Conservation (phyloP, 495 filamentous ascomycete genomes). For the Penicillium tannophilum region DNA sequence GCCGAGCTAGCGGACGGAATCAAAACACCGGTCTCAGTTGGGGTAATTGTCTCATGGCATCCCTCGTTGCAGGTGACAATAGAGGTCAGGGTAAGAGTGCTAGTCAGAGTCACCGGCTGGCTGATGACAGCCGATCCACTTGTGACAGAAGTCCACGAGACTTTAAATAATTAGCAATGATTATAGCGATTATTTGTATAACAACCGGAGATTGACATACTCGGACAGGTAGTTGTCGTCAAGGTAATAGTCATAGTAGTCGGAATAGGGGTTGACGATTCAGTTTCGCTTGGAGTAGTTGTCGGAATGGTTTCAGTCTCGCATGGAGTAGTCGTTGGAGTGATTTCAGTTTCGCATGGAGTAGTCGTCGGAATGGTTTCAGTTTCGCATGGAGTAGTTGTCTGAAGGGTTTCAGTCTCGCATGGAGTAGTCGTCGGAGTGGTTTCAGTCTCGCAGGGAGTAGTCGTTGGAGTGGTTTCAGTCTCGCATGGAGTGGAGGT, state of each 20-base stretch:
- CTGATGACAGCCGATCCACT: conserved; percentile 30
- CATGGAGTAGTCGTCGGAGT: conserved; percentile 6
- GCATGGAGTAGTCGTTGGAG: conserved; percentile 6
- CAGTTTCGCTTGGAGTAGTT: conserved; percentile 16
- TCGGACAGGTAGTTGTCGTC: conserved; percentile 29
- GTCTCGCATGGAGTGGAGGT: conserved; percentile 13
- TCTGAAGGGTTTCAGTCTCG: conserved; percentile 1
- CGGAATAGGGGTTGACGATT: conserved; percentile 1
- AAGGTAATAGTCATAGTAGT: conserved; percentile 23
- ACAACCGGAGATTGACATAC: conserved; percentile 12
- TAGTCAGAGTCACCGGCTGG: conserved; percentile 30
- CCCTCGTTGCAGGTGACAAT: conserved; percentile 24
- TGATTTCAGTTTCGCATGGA: conserved; percentile 15
- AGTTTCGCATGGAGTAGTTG: conserved; percentile 13
- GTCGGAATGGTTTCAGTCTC: conserved; percentile 4
- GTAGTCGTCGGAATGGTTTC: conserved; percentile 14
- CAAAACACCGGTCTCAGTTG: conserved; percentile 3
- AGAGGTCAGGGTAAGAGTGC: conserved; percentile 27
- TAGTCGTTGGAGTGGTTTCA: conserved; percentile 12
- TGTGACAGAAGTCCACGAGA: conserved; percentile 28
- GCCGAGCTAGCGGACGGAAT: conserved; percentile 10
- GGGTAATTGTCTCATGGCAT: conserved; percentile 17
- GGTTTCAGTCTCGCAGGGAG: conserved; percentile 18
- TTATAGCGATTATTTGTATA: neutral
- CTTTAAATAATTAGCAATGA: conserved; percentile 17